phyloP scores from a whole-genome alignment of 208 protist genomes.

The Acanthamoeba castellanii region DNA sequence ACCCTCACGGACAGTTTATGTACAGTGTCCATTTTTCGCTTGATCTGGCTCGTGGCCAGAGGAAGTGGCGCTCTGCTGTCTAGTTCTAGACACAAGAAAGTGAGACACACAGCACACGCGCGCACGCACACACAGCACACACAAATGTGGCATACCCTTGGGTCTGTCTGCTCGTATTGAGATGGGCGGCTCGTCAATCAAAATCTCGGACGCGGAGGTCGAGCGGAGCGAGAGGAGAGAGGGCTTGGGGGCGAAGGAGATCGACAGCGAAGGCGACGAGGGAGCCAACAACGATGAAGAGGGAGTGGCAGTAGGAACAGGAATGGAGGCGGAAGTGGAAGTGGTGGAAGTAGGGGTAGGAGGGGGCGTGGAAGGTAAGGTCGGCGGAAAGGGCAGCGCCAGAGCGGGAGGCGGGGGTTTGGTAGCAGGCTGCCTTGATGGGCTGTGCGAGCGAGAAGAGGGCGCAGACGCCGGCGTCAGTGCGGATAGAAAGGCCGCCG shows the following conservation, averaged over 20 bases:
- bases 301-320: background rate
- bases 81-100: background rate
- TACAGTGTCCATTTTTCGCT: conserved; percentile 4
- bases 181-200: background rate
- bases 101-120: background rate
- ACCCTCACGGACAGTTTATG: conserved; percentile 25
- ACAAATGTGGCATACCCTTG: background rate
- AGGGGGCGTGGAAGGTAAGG: too few species aligned
- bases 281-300: background rate
- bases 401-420: background rate
- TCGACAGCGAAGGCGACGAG: background rate
- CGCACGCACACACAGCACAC: background rate
- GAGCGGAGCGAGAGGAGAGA: background rate
- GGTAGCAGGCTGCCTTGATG: background rate
- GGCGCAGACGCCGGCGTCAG: background rate
- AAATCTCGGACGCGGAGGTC: background rate
- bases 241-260: background rate
- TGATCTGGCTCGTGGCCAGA: background rate
- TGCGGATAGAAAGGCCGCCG: background rate
- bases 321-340: background rate
- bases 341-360: background rate
- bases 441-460: background rate
- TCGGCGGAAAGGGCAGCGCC: too few species aligned
- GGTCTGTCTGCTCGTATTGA: background rate
- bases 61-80: background rate